Base-by-base conservation (phyloP, 352 stramenopile species). In the Pythium volutum region DNA sequence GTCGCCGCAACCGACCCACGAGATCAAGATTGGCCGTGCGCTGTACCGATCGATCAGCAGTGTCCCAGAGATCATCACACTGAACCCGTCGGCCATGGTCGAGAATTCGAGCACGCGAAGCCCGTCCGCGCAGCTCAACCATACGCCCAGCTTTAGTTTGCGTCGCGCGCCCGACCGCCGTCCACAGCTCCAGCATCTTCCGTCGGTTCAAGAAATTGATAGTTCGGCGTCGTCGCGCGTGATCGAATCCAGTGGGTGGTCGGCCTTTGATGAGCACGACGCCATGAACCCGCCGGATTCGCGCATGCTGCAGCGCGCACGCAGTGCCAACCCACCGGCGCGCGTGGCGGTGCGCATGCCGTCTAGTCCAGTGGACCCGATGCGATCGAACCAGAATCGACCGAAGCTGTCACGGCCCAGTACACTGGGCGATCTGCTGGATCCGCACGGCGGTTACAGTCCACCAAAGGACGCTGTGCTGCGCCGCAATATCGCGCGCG, bases 271-370 rank as follows among this genome's bases (percentile, higher is more conserved):
- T 23, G 50, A 55, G 12, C 26, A 49, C 9, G 58, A 65, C 23
- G 29, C 41, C 11, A 23, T 52, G 16, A 51, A 49, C 6, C 60
- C 34, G 31, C 60, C 51, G 11, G 60, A 67, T 31, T 38, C 48
- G 4, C 15, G 55, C 5, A 25, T 43, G 1, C 52, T 67, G 25
- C 51, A 52, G n/a, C 39, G 43, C 23, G 41, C 55, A 3, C 60
- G 58, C 11, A 67, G 60, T 29, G 51, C 42, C 18, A 56, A 61
- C 12, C 60, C 60, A 9, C 53, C 55, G 8, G 23, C 48, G 18
- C 51, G 60, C n/a, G 53, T 67, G 27, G 60, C 60, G 3, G 39
- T 62, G 18, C 60, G 60, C 2, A 67, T 67, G 60, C 60, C 60
- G 2, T 18, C 52, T 2, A 67, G 60, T n/a, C 60, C 60, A 1